Conservation (phyloP, 140 eudicot genomes). For the Anethum foeniculum region DNA sequence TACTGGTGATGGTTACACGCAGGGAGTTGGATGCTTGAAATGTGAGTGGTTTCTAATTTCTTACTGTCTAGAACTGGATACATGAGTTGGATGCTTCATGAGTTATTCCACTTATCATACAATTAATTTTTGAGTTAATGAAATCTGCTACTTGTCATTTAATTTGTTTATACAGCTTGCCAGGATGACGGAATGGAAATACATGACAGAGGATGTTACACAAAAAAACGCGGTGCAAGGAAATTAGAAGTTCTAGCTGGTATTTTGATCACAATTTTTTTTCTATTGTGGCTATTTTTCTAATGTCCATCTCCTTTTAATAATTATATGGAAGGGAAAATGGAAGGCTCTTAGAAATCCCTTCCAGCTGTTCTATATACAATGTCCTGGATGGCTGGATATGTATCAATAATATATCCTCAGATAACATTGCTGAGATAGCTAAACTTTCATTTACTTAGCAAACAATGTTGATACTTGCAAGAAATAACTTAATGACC, state of each 20-base stretch:
- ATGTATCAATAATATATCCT: too few relatives aligned
- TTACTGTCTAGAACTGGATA: neutral
- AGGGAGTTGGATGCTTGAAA: constrained; percentile 65
- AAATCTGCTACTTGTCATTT: neutral
- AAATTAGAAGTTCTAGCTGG: constrained; percentile 60
- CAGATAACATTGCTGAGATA: neutral
- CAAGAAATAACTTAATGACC: neutral
- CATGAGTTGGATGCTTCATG: neutral
- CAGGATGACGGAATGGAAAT: constrained; percentile 47
- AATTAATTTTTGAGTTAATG: neutral
- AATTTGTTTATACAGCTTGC: constrained; percentile 40
- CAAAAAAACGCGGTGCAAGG: constrained; percentile 29
- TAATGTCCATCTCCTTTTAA: neutral
- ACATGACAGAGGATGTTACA: constrained; percentile 47
- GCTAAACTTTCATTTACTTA: neutral
- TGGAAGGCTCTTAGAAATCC: neutral
- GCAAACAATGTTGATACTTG: neutral
- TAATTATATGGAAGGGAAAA: neutral
- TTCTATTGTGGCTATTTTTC: neutral
- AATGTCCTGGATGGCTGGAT: too few relatives aligned
- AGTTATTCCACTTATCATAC: neutral
- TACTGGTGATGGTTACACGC: constrained; percentile 60
- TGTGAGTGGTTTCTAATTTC: constrained; percentile 34
- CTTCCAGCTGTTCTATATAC: neutral
- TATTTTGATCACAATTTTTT: constrained; percentile 11